Conservation (phyloP, 2,329 filamentous ascomycete species). For the Teratosphaeria viscida region DNA sequence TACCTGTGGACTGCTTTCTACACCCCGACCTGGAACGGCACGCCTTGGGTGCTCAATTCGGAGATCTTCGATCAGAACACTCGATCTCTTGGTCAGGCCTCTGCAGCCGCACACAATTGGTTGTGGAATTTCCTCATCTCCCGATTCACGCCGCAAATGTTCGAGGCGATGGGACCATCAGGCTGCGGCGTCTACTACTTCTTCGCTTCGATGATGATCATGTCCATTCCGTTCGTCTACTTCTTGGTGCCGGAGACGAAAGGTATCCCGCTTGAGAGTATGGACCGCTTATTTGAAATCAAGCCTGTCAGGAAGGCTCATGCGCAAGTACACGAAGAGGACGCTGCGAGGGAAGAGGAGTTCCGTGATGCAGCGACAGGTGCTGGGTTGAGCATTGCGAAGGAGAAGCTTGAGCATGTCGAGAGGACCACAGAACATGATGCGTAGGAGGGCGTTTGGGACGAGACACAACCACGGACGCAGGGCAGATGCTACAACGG, state of each 20-base stretch:
- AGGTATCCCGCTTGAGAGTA: slow-evolving; percentile 34
- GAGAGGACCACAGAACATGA: slow-evolving; percentile 13
- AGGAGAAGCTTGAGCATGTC: slow-evolving; percentile 25
- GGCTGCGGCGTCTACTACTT: slow-evolving; percentile 29
- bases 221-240: slow-evolving; percentile 28
- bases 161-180: slow-evolving; percentile 29
- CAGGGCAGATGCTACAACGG: no score
- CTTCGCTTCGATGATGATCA: slow-evolving; percentile 38
- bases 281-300: slow-evolving; percentile 38
- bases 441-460: background rate
- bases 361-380: slow-evolving; percentile 32
- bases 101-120: slow-evolving; percentile 63
- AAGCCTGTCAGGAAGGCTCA: slow-evolving; percentile 34
- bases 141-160: slow-evolving; percentile 58
- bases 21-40: slow-evolving; percentile 40
- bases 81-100: slow-evolving; percentile 60
- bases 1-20: slow-evolving; percentile 61
- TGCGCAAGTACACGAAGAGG: slow-evolving; percentile 28
- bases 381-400: slow-evolving; percentile 25
- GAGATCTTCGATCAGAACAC: slow-evolving; percentile 67
- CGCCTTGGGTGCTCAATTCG: slow-evolving; percentile 46
- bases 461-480: no score
- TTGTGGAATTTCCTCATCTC: slow-evolving; percentile 49
- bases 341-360: slow-evolving; percentile 29
- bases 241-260: slow-evolving; percentile 32